Percentiles rank a stretch among this genome's conserved stretches.
phyloP scores from a whole-genome alignment of 1,284 basidiomycete genomes.

The Cerrena zonata region DNA sequence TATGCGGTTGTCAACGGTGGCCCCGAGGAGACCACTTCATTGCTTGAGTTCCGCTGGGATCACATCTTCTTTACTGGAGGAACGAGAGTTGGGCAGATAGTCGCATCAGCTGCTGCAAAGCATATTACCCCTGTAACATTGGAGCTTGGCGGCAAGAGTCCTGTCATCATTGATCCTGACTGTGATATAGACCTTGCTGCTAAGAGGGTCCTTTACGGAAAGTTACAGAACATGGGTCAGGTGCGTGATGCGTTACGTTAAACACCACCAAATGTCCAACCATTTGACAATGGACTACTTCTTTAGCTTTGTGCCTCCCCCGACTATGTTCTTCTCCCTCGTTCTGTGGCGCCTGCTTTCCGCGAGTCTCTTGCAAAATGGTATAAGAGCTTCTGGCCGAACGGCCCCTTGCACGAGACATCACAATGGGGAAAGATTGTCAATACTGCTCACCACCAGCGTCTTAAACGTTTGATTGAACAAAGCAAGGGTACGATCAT shows the following conservation, averaged over 20 bases:
- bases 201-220: constrained; percentile 73
- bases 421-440: constrained; percentile 41
- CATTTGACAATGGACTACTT: neutral
- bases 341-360: constrained; percentile 46
- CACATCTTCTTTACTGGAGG: constrained; percentile 67
- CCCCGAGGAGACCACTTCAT: constrained; percentile 49
- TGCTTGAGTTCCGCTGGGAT: constrained; percentile 78
- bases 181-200: constrained; percentile 56
- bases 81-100: constrained; percentile 68
- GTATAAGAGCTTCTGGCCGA: constrained; percentile 32
- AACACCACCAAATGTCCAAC: neutral
- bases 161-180: constrained; percentile 70
- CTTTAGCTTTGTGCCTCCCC: constrained; percentile 54
- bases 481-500: constrained; percentile 52
- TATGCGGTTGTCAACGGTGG: constrained; percentile 54
- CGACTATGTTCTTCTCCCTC: constrained; percentile 57
- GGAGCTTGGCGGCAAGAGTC: constrained; percentile 81
- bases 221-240: constrained; percentile 70
- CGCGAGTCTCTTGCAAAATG: constrained; percentile 43
- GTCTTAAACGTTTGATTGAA: constrained; percentile 44
- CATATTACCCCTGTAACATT: constrained; percentile 77
- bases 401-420: constrained; percentile 35
- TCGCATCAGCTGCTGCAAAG: constrained; percentile 78
- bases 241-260: constrained; percentile 26
- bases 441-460: constrained; percentile 43